A percentile compares a stretch with the other conserved stretches of the same genome.
These are phyloP conservation scores for Calycina marina DNA, from an alignment of 2,329 filamentous ascomycete species.

Conservation along the genomic window DNA sequence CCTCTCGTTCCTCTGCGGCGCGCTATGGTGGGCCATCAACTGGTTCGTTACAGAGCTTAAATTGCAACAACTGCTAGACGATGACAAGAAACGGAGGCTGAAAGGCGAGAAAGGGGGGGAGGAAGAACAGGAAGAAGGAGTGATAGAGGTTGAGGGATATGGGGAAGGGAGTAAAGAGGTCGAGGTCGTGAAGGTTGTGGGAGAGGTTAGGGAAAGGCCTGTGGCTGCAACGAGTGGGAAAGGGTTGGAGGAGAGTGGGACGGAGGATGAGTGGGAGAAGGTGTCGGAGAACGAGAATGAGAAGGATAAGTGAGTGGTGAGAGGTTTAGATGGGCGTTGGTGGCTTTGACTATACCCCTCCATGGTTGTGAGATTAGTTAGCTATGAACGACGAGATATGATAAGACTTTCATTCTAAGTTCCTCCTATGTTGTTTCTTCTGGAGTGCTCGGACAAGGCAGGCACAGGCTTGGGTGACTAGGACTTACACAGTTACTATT, in stretches of 20 bases:
- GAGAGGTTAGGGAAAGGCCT: constrained; percentile 23
- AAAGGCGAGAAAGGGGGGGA: constrained; percentile 28
- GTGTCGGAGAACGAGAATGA: constrained; percentile 60
- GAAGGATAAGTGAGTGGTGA: constrained; percentile 35
- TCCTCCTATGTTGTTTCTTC: too few species aligned
- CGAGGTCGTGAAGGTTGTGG: constrained; percentile 14
- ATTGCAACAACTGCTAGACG: constrained; percentile 30
- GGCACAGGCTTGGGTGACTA: too few species aligned
- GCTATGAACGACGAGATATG: too few species aligned
- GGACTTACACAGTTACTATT: too few species aligned
- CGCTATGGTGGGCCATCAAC: constrained; percentile 89
- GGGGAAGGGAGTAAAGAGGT: constrained; percentile 18
- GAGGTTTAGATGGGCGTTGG: too few species aligned
- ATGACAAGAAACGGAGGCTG: constrained; percentile 22
- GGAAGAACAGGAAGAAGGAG: constrained; percentile 24
- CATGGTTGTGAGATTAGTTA: too few species aligned
- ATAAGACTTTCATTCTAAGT: too few species aligned
- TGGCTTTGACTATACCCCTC: too few species aligned
- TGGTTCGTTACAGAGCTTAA: constrained; percentile 72
- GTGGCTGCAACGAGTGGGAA: too few species aligned
- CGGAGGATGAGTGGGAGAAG: constrained; percentile 97
- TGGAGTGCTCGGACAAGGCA: too few species aligned
- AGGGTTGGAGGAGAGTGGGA: constrained; percentile 54
- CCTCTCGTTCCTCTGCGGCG: constrained; percentile 63
- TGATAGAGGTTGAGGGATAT: too few species aligned